Percentiles rank a stretch among this genome's conserved stretches.
phyloP scores from a whole-genome alignment of 495 filamentous ascomycete species.

The Entonaema liquescens region DNA sequence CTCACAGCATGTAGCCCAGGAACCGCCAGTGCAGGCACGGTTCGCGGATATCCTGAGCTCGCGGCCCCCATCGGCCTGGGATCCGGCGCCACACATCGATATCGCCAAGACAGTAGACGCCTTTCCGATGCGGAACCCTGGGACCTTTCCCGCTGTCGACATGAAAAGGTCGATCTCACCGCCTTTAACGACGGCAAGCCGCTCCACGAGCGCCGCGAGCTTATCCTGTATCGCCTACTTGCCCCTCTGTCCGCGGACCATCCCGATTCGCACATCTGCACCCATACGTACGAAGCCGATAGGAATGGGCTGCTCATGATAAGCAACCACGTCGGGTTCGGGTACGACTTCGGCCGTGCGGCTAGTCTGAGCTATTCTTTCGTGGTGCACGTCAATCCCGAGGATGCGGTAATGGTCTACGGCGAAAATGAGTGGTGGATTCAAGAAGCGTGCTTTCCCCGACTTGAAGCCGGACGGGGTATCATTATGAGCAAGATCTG shows the following conservation, averaged over 20 bases:
- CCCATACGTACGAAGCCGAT: slow-evolving; percentile 74
- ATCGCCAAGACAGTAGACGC: slow-evolving; percentile 42
- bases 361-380: slow-evolving; percentile 70
- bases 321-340: slow-evolving; percentile 66
- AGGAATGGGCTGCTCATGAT: slow-evolving; percentile 73
- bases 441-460: slow-evolving; percentile 69
- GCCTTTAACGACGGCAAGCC: slow-evolving; percentile 60
- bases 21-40: slow-evolving; percentile 47
- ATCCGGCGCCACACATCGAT: slow-evolving; percentile 54
- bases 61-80: slow-evolving; percentile 49
- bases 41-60: slow-evolving; percentile 49
- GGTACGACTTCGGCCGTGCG: slow-evolving; percentile 59
- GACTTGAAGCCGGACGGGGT: slow-evolving; percentile 64
- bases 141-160: slow-evolving; percentile 65
- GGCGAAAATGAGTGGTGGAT: slow-evolving; percentile 67
- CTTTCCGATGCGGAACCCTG: slow-evolving; percentile 43
- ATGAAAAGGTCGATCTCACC: slow-evolving; percentile 72
- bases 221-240: slow-evolving; percentile 66
- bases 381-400: slow-evolving; percentile 65
- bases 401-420: slow-evolving; percentile 52
- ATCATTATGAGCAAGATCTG: slow-evolving; percentile 71
- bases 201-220: slow-evolving; percentile 65
- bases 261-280: slow-evolving; percentile 63
- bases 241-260: slow-evolving; percentile 49
- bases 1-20: slow-evolving; percentile 44